phyloP scores from a whole-genome alignment of 2,329 filamentous ascomycete species.

The Parasarocladium wereldwijsianum region DNA sequence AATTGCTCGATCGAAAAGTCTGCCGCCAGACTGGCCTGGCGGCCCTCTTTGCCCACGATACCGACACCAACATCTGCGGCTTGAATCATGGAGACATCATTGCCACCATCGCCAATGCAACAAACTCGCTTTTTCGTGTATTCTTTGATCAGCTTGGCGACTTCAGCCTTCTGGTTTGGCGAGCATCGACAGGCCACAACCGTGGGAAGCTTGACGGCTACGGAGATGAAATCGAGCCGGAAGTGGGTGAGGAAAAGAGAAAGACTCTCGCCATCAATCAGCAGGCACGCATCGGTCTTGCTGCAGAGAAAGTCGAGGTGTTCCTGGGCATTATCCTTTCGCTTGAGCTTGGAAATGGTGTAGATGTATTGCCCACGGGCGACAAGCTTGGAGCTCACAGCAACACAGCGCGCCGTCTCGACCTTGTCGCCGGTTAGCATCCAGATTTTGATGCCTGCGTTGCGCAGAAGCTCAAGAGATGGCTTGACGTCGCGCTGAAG shows the following conservation, averaged over 20 bases:
- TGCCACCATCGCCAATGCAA: constrained; percentile 95
- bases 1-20: constrained; percentile 97
- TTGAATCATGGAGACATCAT: constrained; percentile 98
- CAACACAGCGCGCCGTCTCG: constrained; percentile 91
- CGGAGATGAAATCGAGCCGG: constrained; percentile 69
- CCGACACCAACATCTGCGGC: constrained; percentile 95
- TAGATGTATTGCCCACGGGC: constrained; percentile 91
- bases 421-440: constrained; percentile 99
- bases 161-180: constrained; percentile 90
- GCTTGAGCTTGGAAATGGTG: constrained; percentile 73
- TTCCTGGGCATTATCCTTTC: constrained; percentile 73
- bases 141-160: constrained; percentile 78
- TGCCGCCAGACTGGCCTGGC: constrained; percentile 84
- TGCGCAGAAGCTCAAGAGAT: constrained; percentile 83
- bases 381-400: constrained; percentile 87
- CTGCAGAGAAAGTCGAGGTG: constrained; percentile 77
- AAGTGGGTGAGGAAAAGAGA: constrained; percentile 72
- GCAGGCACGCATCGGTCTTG: constrained; percentile 73
- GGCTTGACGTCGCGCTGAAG: constrained; percentile 92
- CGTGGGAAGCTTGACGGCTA: constrained; percentile 75
- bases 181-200: constrained; percentile 96
- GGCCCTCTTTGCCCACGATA: constrained; percentile 94
- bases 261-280: constrained; percentile 90
- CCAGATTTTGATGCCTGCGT: constrained; percentile 98
- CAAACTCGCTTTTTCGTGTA: constrained; percentile 91